These are phyloP conservation scores for Thymus quinquecostatus DNA, from an alignment of 257 asterid species.

Conservation along the genomic window DNA sequence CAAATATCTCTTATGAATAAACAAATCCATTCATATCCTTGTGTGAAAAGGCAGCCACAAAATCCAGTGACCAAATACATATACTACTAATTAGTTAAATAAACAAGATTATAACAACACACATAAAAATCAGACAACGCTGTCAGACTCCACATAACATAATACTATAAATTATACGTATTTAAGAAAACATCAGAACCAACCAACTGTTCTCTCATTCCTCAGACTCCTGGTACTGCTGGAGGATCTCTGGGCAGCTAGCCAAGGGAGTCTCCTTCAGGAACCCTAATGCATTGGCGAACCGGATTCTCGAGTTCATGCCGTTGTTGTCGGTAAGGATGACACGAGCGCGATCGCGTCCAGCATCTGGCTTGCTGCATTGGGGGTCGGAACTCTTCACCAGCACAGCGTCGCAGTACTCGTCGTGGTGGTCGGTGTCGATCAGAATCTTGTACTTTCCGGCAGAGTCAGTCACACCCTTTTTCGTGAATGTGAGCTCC, in stretches of 20 bases:
- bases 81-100: conserved; percentile 8
- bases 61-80: conserved; percentile 20
- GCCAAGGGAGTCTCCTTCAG: conserved; percentile 47
- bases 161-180: conserved; percentile 13
- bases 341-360: conserved; percentile 80
- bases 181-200: not conserved
- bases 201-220: conserved; percentile 9
- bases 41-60: conserved; percentile 32
- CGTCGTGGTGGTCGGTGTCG: conserved; percentile 61
- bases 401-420: conserved; percentile 56
- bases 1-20: not conserved
- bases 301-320: conserved; percentile 51
- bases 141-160: conserved; percentile 12
- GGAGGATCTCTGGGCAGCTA: conserved; percentile 63
- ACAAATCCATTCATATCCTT: conserved; percentile 8
- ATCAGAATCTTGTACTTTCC: conserved; percentile 64
- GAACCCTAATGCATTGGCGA: conserved; percentile 73
- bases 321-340: conserved; percentile 79
- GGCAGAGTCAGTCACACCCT: conserved; percentile 40
- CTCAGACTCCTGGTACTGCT: conserved; percentile 63
- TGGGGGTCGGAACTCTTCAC: conserved; percentile 53
- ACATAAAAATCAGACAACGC: conserved; percentile 19
- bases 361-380: conserved; percentile 49
- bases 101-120: not conserved
- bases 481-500: conserved; percentile 37